phyloP scores from a whole-genome alignment of 2,329 filamentous ascomycete genomes.

The Keithomyces neogunnii region DNA sequence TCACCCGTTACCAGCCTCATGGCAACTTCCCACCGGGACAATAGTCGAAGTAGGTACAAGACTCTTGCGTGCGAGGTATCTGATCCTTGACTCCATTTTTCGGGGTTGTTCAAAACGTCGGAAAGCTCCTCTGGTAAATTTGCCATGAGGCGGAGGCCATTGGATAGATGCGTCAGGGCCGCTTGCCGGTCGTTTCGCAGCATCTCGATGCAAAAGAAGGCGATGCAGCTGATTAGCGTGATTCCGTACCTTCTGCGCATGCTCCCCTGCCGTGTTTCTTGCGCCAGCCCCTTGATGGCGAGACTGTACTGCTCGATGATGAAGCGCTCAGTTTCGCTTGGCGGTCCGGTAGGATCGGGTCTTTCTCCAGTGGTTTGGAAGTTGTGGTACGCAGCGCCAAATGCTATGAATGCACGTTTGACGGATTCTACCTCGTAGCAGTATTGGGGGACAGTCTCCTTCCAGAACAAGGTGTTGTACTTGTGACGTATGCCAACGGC shows the following conservation, averaged over 20 bases:
- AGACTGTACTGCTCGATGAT: conserved; percentile 30
- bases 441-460: conserved; percentile 19
- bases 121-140: conserved; percentile 16
- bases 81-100: conserved; percentile 9
- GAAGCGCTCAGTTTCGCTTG: conserved; percentile 24
- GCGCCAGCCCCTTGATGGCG: conserved; percentile 24
- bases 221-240: conserved; percentile 22
- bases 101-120: conserved; percentile 10
- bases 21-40: conserved; percentile 15
- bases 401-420: conserved; percentile 24
- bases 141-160: conserved; percentile 22
- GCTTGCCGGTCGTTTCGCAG: conserved; percentile 17
- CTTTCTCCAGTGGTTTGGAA: conserved; percentile 10
- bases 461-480: conserved; percentile 22
- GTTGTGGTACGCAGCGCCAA: conserved; percentile 22
- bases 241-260: conserved; percentile 12
- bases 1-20: conserved; percentile 12
- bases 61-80: conserved; percentile 10
- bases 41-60: conserved; percentile 14
- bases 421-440: conserved; percentile 20
- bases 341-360: conserved; percentile 9
- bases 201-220: conserved; percentile 23
- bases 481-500: conserved; percentile 19
- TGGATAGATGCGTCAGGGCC: conserved; percentile 19
- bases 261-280: conserved; percentile 4